Percentiles rank a stretch among this genome's conserved stretches.
These are phyloP conservation scores for Starmerella bombi DNA, from an alignment of 805 yeast genomes.

Conservation along the genomic window DNA sequence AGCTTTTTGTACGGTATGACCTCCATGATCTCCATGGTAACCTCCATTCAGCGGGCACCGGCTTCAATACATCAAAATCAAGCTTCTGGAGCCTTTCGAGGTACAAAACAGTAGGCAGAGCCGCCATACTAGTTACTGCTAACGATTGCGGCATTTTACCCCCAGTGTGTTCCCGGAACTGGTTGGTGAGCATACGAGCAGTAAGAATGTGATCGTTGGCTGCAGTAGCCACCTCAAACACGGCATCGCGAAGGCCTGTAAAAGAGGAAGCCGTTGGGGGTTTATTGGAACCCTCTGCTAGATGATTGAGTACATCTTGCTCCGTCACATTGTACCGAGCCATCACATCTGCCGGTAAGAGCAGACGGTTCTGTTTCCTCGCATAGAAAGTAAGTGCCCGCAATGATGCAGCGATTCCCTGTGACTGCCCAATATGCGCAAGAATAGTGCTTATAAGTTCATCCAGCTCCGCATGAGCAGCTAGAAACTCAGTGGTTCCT, in stretches of 20 bases:
- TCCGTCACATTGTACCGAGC: constrained; percentile 44
- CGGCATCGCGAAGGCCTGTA: constrained; percentile 35
- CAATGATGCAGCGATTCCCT: constrained; percentile 52
- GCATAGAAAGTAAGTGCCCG: constrained; percentile 50
- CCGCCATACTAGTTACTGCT: constrained; percentile 53
- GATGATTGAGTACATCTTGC: constrained; percentile 43
- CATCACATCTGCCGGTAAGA: constrained; percentile 52
- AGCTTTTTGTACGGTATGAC: constrained; percentile 32
- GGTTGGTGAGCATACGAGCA: constrained; percentile 43
- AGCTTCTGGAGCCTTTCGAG: constrained; percentile 44
- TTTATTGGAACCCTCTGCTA: constrained; percentile 20
- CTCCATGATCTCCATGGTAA: constrained; percentile 48
- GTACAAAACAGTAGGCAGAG: constrained; percentile 52
- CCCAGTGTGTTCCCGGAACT: constrained; percentile 32
- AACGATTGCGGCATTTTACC: constrained; percentile 38
- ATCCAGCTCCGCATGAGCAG: constrained; percentile 35
- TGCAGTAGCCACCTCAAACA: constrained; percentile 54
- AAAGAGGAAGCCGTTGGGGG: constrained; percentile 9
- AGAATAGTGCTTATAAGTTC: constrained; percentile 42
- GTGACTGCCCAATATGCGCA: constrained; percentile 76
- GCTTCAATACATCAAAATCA: constrained; percentile 48
- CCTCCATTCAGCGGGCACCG: constrained; percentile 47
- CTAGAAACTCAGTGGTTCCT: constrained; percentile 40
- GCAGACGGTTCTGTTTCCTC: constrained; percentile 35
- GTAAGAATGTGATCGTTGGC: constrained; percentile 73